Conservation (phyloP, 768 basidiomycete genomes). For the Phylloporus scabripes region DNA sequence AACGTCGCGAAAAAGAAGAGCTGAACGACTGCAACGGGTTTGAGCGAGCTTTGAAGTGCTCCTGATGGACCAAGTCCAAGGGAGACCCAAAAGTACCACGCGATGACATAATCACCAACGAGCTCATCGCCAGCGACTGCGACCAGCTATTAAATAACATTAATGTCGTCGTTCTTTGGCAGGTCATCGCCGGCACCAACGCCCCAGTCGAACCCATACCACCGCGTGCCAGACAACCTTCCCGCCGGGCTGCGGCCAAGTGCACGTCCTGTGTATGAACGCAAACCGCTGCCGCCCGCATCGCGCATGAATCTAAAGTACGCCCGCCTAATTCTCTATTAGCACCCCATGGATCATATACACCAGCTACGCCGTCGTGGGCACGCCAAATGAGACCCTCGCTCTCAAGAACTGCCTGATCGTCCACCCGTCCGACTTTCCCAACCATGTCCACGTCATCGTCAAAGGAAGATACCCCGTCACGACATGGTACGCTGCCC, state of each 20-base stretch:
- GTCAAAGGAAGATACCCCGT: constrained; percentile 67
- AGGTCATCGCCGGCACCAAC: constrained; percentile 27
- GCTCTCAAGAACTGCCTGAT: constrained; percentile 81
- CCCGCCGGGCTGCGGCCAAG: constrained; percentile 33
- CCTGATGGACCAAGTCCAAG: not conserved
- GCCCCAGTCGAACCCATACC: constrained; percentile 39
- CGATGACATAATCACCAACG: constrained; percentile 18
- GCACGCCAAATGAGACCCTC: constrained; percentile 58
- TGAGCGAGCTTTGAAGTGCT: not conserved
- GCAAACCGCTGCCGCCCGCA: constrained; percentile 34
- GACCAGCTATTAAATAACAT: not conserved
- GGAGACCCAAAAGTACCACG: not conserved
- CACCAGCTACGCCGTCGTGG: constrained; percentile 50
- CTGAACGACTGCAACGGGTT: not conserved
- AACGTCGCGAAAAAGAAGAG: not conserved
- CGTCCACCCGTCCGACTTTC: constrained; percentile 74
- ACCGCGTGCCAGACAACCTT: constrained; percentile 38
- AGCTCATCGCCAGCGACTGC: not conserved
- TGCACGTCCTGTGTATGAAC: constrained; percentile 35
- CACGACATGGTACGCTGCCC: constrained; percentile 62
- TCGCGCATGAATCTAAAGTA: constrained; percentile 29
- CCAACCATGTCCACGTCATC: constrained; percentile 64
- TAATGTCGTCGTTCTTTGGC: constrained; percentile 41
- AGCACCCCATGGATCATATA: not conserved
- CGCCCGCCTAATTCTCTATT: not conserved